Evolutionary conservation across 2,329 filamentous ascomycete genomes (phyloP).

Genomic region (Colletotrichum falcatum): DNA sequence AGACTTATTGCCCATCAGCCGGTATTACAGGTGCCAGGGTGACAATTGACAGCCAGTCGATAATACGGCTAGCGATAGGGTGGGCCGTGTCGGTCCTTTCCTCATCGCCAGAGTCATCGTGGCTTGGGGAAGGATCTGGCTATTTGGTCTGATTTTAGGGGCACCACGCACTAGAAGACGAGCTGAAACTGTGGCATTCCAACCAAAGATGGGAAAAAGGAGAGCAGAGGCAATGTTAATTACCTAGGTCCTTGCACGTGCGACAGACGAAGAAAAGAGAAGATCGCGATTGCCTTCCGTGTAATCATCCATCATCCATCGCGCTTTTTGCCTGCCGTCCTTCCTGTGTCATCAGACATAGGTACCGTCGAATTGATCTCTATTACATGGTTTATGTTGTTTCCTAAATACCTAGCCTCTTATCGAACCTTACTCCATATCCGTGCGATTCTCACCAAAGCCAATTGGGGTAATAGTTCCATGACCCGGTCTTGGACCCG

Average conservation of each 20-base stretch:
- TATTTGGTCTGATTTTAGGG: slow-evolving; percentile 1
- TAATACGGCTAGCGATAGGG: background rate
- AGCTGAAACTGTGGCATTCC: slow-evolving; percentile 36
- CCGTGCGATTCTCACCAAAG: background rate
- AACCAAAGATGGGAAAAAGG: background rate
- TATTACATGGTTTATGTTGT: slow-evolving; percentile 9
- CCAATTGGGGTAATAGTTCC: background rate
- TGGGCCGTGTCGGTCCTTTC: background rate
- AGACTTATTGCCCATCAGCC: slow-evolving; percentile 13
- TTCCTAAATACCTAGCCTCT: background rate
- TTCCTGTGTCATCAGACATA: background rate
- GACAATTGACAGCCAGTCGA: background rate
- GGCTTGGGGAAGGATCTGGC: background rate
- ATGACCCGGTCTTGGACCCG: slow-evolving; percentile 1
- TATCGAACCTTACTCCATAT: background rate
- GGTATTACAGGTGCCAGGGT: slow-evolving; percentile 1
- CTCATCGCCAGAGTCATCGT: background rate
- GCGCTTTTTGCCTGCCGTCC: background rate
- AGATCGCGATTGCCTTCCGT: background rate
- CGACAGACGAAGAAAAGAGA: background rate
- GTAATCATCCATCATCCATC: background rate
- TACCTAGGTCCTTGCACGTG: background rate
- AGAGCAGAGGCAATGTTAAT: background rate
- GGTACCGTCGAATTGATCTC: background rate
- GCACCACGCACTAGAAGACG: slow-evolving; percentile 22